phyloP scores from a whole-genome alignment of 805 yeast genomes.

The Isabelozyma pseudorhagii region DNA sequence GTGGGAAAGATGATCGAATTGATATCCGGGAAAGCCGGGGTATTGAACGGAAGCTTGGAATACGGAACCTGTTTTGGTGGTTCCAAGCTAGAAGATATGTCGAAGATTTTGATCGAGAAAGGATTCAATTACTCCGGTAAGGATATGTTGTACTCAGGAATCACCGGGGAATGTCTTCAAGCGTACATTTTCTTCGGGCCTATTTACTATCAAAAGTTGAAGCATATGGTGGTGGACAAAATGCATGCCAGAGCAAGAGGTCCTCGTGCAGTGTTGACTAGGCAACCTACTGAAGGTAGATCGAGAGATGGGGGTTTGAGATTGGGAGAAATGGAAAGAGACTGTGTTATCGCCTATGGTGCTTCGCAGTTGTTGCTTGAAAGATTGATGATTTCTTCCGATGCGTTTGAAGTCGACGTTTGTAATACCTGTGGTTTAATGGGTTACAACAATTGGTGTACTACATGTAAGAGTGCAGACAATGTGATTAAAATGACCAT shows the following conservation, averaged over 20 bases:
- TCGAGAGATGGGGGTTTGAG: slow-evolving; percentile 98
- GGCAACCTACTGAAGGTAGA: slow-evolving; percentile 99
- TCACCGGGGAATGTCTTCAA: slow-evolving; percentile 95
- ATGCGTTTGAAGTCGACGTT: slow-evolving; percentile 95
- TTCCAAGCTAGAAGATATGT: slow-evolving; percentile 93
- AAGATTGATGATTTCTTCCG: slow-evolving; percentile 93
- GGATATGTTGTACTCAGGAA: slow-evolving; percentile 95
- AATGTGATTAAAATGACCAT: slow-evolving; percentile 88
- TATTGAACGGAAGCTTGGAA: slow-evolving; percentile 82
- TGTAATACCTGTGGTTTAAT: slow-evolving; percentile 92
- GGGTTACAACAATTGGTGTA: slow-evolving; percentile 98
- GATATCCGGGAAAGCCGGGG: slow-evolving; percentile 97
- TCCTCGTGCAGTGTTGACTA: slow-evolving; percentile 94
- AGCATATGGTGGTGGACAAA: slow-evolving; percentile 98
- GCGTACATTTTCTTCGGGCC: slow-evolving; percentile 99
- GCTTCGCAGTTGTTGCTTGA: slow-evolving; percentile 93
- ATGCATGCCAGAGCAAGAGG: slow-evolving; percentile 99
- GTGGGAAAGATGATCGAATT: slow-evolving; percentile 98
- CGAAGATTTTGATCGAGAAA: slow-evolving; percentile 79
- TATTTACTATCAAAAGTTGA: slow-evolving; percentile 94
- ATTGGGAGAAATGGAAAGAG: slow-evolving; percentile 99
- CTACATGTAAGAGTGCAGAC: slow-evolving; percentile 90
- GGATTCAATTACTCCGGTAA: slow-evolving; percentile 96
- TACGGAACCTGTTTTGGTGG: slow-evolving; percentile 99
- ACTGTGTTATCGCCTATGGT: slow-evolving; percentile 98